Conservation (phyloP, 2,329 filamentous ascomycete genomes). For the Aureobasidium zeae region DNA sequence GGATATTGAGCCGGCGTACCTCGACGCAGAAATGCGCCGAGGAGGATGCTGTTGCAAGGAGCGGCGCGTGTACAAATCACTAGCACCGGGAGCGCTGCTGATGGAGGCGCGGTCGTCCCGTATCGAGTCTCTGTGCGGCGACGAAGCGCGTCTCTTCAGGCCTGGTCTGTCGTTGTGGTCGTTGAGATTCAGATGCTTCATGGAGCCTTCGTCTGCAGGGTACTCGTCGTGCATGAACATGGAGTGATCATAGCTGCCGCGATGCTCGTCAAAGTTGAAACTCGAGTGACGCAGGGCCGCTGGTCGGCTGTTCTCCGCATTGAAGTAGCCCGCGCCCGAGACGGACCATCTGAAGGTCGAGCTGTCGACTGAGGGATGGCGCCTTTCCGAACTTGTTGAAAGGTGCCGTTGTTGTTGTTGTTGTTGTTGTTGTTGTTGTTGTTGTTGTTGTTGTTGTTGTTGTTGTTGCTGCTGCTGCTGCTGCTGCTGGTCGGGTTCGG, state of each 20-base stretch:
- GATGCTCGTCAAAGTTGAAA: slow-evolving; percentile 36
- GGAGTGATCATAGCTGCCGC: slow-evolving; percentile 54
- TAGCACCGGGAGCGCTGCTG: slow-evolving; percentile 34
- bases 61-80: slow-evolving; percentile 46
- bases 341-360: slow-evolving; percentile 34
- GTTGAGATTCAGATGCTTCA: slow-evolving; percentile 45
- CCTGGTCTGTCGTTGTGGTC: slow-evolving; percentile 47
- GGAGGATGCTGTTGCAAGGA: slow-evolving; percentile 49
- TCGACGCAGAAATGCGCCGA: slow-evolving; percentile 44
- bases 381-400: slow-evolving; percentile 32
- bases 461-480: too few relatives aligned
- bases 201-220: slow-evolving; percentile 44
- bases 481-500: too few relatives aligned
- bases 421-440: too few relatives aligned
- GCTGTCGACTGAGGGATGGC: slow-evolving; percentile 31
- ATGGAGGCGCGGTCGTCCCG: slow-evolving; percentile 39
- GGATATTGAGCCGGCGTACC: slow-evolving; percentile 51
- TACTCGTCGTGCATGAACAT: slow-evolving; percentile 44
- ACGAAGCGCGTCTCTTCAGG: slow-evolving; percentile 56
- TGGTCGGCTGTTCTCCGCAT: slow-evolving; percentile 22
- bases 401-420: too few relatives aligned
- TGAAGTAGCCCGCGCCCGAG: slow-evolving; percentile 30
- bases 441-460: too few relatives aligned
- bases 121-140: slow-evolving; percentile 49
- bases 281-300: slow-evolving; percentile 32